phyloP scores from a whole-genome alignment of 495 filamentous ascomycete genomes.

The Aspergillus bridgeri region DNA sequence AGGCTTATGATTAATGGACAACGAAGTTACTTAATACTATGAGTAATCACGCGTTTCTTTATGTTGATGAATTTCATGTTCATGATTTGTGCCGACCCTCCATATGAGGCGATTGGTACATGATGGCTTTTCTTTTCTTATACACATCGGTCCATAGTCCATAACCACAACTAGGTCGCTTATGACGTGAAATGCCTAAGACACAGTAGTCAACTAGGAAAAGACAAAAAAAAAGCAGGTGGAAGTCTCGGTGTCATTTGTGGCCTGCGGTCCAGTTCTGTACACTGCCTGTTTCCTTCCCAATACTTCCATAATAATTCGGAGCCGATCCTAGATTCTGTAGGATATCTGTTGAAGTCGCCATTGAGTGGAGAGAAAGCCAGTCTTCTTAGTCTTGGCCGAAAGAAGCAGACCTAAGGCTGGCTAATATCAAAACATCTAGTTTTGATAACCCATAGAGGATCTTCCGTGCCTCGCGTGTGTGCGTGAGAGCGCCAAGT shows the following conservation, averaged over 20 bases:
- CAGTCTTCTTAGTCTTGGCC: not conserved
- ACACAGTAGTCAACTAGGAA: not conserved
- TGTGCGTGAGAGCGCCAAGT: too few relatives aligned
- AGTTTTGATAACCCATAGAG: too few relatives aligned
- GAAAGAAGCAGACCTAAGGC: too few relatives aligned
- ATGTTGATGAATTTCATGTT: slow-evolving; percentile 11
- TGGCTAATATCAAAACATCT: too few relatives aligned
- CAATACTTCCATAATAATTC: not conserved
- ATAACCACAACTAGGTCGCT: slow-evolving; percentile 2
- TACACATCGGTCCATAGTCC: not conserved
- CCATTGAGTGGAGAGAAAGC: not conserved
- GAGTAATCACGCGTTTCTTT: slow-evolving; percentile 9
- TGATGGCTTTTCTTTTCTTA: slow-evolving; percentile 10
- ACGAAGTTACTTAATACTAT: slow-evolving; percentile 17
- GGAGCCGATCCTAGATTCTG: not conserved
- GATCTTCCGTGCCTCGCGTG: too few relatives aligned
- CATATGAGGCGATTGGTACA: not conserved
- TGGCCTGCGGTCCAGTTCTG: too few relatives aligned
- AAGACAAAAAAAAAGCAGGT: not conserved
- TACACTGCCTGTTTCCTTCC: not conserved
- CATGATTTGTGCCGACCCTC: not conserved
- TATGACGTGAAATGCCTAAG: not conserved
- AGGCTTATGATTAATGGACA: slow-evolving; percentile 16
- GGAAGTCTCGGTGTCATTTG: too few relatives aligned
- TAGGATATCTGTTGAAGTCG: not conserved